Conservation (phyloP, 1,284 basidiomycete species). For the Marasmius sp. region DNA sequence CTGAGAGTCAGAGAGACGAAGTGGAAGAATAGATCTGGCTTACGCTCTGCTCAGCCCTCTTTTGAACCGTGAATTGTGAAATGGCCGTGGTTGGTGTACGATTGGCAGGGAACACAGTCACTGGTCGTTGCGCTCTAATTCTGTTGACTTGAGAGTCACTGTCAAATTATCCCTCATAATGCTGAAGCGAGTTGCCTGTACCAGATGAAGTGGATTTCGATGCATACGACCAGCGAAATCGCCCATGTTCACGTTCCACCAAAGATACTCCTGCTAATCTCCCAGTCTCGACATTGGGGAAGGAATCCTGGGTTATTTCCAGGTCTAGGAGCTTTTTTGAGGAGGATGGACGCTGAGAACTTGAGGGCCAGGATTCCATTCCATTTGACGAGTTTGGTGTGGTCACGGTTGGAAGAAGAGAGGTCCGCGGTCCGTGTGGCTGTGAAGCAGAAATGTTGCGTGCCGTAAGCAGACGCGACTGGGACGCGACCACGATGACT, state of each 20-base stretch:
- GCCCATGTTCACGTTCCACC: slow-evolving; percentile 34
- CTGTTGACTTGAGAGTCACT: slow-evolving; percentile 5
- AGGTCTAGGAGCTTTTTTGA: slow-evolving; percentile 23
- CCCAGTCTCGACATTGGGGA: slow-evolving; percentile 58
- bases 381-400: slow-evolving; percentile 42
- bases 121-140: slow-evolving; percentile 18
- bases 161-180: not conserved
- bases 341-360: slow-evolving; percentile 31
- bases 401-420: not conserved
- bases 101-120: slow-evolving; percentile 57
- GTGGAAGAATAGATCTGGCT: slow-evolving; percentile 13
- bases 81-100: slow-evolving; percentile 33
- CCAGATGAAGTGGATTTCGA: slow-evolving; percentile 24
- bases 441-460: not conserved
- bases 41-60: slow-evolving; percentile 65
- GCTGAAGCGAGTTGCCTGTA: slow-evolving; percentile 17
- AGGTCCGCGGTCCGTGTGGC: not conserved
- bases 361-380: slow-evolving; percentile 70
- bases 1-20: not conserved
- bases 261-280: slow-evolving; percentile 54
- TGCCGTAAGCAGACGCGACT: no score
- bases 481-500: no score
- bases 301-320: slow-evolving; percentile 33
- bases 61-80: slow-evolving; percentile 34
- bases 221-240: slow-evolving; percentile 55